Evolutionary conservation across 768 basidiomycete genomes (phyloP).

Genomic region (Gymnopilus dilepis): DNA sequence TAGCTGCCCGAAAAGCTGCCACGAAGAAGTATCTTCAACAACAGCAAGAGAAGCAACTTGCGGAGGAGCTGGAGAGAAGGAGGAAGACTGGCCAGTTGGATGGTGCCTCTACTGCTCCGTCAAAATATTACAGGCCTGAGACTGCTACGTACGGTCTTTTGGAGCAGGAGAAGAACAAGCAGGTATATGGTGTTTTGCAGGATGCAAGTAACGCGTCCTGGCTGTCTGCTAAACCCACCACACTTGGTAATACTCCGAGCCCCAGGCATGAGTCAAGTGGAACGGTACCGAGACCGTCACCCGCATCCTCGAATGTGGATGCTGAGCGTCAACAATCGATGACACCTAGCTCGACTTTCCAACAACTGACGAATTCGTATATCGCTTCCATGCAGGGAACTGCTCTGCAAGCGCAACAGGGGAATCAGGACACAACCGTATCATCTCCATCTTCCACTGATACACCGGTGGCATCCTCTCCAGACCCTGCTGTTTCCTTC

Average conservation of each 20-base stretch:
- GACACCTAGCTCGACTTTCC: not conserved
- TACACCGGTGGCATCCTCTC: not conserved
- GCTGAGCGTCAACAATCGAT: slow-evolving; percentile 9
- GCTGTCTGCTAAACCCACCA: not conserved
- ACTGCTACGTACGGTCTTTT: slow-evolving; percentile 37
- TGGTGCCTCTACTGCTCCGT: not conserved
- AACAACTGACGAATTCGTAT: not conserved
- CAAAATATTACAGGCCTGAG: slow-evolving; percentile 36
- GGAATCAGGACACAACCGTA: no score
- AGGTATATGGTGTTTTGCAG: slow-evolving; percentile 29
- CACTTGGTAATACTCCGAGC: not conserved
- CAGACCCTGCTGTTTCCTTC: not conserved
- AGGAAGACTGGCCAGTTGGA: not conserved
- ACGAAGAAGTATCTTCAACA: slow-evolving; percentile 49
- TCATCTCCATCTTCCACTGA: not conserved
- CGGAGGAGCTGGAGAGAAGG: slow-evolving; percentile 8
- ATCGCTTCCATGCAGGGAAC: not conserved
- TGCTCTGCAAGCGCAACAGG: not conserved
- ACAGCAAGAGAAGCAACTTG: slow-evolving; percentile 9
- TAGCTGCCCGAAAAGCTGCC: slow-evolving; percentile 65
- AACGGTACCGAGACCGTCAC: not conserved
- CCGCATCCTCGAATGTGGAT: not conserved
- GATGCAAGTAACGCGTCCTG: slow-evolving; percentile 28
- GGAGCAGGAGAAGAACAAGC: slow-evolving; percentile 15
- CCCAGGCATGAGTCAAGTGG: not conserved